Evolutionary conservation across 1,284 basidiomycete genomes (phyloP).

Genomic region (Tausonia pullulans): DNA sequence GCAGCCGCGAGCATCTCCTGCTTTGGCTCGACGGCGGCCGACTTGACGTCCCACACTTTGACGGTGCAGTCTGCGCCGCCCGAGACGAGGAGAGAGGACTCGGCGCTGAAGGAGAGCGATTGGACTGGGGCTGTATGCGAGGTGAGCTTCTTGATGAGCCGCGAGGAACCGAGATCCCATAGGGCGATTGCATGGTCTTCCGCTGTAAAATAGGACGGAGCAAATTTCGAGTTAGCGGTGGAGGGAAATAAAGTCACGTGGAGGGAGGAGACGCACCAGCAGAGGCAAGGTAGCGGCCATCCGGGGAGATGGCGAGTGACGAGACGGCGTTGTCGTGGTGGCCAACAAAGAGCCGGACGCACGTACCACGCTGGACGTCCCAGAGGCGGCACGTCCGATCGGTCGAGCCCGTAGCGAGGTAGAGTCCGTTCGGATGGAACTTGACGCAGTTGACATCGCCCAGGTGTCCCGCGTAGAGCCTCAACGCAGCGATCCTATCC

Average conservation of each 20-base stretch:
- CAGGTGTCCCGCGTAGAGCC: slow-evolving; percentile 92
- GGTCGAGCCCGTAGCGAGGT: slow-evolving; percentile 91
- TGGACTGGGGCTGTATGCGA: slow-evolving; percentile 84
- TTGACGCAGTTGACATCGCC: slow-evolving; percentile 93
- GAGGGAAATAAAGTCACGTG: background rate
- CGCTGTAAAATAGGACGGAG: slow-evolving; percentile 39
- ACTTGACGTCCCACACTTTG: slow-evolving; percentile 89
- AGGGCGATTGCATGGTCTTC: slow-evolving; percentile 88
- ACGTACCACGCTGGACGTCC: slow-evolving; percentile 94
- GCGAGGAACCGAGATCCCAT: slow-evolving; percentile 91
- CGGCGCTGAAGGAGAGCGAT: slow-evolving; percentile 81
- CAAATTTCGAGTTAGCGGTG: background rate
- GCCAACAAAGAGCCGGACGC: slow-evolving; percentile 89
- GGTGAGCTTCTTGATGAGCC: slow-evolving; percentile 91
- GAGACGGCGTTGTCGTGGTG: slow-evolving; percentile 79
- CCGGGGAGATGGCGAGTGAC: slow-evolving; percentile 77
- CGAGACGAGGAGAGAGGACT: slow-evolving; percentile 79
- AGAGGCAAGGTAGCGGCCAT: slow-evolving; percentile 85
- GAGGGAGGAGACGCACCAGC: slow-evolving; percentile 47
- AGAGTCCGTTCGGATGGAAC: slow-evolving; percentile 96
- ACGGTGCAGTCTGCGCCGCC: slow-evolving; percentile 90
- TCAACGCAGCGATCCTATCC: slow-evolving; percentile 71
- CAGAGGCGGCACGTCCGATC: slow-evolving; percentile 92
- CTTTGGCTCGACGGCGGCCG: slow-evolving; percentile 39
- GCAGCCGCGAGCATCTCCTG: too few relatives aligned